phyloP scores from a whole-genome alignment of 2,329 filamentous ascomycete genomes.

The Colletotrichum sp. region DNA sequence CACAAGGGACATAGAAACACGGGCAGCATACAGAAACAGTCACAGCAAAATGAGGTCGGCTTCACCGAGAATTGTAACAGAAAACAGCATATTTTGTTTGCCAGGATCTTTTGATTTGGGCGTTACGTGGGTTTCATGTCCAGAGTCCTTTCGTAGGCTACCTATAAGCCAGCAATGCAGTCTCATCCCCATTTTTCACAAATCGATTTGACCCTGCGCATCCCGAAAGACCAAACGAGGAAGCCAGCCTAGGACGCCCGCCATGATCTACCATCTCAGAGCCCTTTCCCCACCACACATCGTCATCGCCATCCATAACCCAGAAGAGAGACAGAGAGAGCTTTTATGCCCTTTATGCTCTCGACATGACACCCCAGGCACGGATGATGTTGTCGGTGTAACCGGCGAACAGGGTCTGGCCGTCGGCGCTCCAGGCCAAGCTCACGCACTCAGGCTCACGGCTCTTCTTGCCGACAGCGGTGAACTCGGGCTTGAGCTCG shows the following conservation, averaged over 20 bases:
- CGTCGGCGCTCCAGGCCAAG: conserved; percentile 97
- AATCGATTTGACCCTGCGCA: conserved; percentile 35
- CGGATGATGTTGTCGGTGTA: conserved; percentile 99
- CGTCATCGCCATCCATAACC: conserved; percentile 20
- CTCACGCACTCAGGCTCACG: conserved; percentile 97
- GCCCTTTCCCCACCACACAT: conserved; percentile 19
- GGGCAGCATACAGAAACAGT: background rate
- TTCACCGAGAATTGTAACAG: background rate
- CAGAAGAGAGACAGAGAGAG: conserved; percentile 20
- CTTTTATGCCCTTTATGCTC: conserved; percentile 64
- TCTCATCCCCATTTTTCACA: conserved; percentile 24
- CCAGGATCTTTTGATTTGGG: conserved; percentile 32
- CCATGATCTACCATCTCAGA: conserved; percentile 45
- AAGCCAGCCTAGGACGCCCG: conserved; percentile 52
- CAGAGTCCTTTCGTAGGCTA: conserved; percentile 41
- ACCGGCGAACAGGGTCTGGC: conserved; percentile 98
- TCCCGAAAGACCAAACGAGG: conserved; percentile 50
- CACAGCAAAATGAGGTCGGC: background rate
- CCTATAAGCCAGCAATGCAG: conserved; percentile 38
- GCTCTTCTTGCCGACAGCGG: conserved; percentile 97
- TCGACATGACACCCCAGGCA: conserved; percentile 96
- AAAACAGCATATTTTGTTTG: conserved; percentile 24
- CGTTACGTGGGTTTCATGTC: conserved; percentile 42
- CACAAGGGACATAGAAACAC: background rate
- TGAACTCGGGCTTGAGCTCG: conserved; percentile 98